Percentiles rank a stretch among this genome's conserved stretches.
Conservation (phyloP, 306 rosid genomes). For the Cucurbita argyrosperma region DNA sequence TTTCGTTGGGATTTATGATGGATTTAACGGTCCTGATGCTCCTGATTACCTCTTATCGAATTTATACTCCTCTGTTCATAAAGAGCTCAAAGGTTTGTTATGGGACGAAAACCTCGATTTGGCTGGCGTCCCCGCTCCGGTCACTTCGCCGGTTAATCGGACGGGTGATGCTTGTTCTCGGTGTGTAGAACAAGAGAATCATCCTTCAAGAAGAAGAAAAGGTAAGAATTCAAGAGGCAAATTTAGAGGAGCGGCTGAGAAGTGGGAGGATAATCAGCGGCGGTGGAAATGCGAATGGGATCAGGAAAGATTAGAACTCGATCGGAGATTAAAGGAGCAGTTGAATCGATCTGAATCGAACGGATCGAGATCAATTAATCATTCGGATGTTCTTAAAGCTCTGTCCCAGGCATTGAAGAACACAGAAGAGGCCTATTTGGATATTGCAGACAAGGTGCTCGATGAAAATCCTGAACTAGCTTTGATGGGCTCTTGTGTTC, state of each 20-base stretch:
- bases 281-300: conserved; percentile 98
- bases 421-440: conserved; percentile 82
- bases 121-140: conserved; percentile 9
- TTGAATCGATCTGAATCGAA: conserved; percentile 28
- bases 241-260: conserved; percentile 42
- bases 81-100: conserved; percentile 72
- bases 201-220: conserved; percentile 18
- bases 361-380: conserved; percentile 24
- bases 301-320: conserved; percentile 71
- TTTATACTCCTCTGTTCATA: conserved; percentile 55
- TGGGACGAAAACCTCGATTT: conserved; percentile 57
- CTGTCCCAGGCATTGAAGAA: conserved; percentile 62
- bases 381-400: conserved; percentile 72
- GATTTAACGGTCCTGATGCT: conserved; percentile 97
- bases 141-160: conserved; percentile 15
- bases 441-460: conserved; percentile 67
- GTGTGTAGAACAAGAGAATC: conserved; percentile 45
- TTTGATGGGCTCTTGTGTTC: conserved; percentile 96
- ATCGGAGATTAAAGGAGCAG: conserved; percentile 67
- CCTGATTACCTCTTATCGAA: conserved; percentile 75
- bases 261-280: conserved; percentile 77
- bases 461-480: conserved; percentile 85
- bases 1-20: conserved; percentile 92
- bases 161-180: conserved; percentile 37
- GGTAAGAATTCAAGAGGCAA: conserved; percentile 25